Percentiles rank a stretch among this genome's conserved stretches.
Conservation (phyloP, 1,284 basidiomycete species). For the Austroboletus novae-zelandiae region DNA sequence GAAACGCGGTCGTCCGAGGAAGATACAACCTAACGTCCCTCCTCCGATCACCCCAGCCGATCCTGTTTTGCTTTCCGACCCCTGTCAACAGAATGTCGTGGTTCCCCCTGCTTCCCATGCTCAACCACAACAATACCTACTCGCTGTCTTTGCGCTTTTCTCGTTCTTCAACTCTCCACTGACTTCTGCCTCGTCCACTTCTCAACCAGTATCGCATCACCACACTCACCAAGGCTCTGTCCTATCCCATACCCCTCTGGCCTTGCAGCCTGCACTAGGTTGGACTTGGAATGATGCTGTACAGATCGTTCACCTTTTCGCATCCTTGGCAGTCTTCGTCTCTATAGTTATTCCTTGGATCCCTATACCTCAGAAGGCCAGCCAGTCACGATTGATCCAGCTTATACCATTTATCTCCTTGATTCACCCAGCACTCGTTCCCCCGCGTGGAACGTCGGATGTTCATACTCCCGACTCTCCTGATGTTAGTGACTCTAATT, state of each 20-base stretch:
- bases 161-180: constrained; percentile 75
- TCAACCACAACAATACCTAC: constrained; percentile 59
- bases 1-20: constrained; percentile 74
- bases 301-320: constrained; percentile 59
- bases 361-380: constrained; percentile 29
- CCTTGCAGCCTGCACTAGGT: constrained; percentile 10
- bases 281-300: constrained; percentile 51
- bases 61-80: constrained; percentile 12
- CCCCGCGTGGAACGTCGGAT: constrained; percentile 9
- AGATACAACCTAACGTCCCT: constrained; percentile 38
- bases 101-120: constrained; percentile 15
- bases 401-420: constrained; percentile 25
- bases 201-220: constrained; percentile 30
- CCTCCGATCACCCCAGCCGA: constrained; percentile 19
- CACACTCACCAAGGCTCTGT: constrained; percentile 41
- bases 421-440: constrained; percentile 4
- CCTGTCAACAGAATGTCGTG: constrained; percentile 12
- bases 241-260: constrained; percentile 28
- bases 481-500: constrained; percentile 21
- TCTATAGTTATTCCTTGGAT: constrained; percentile 55
- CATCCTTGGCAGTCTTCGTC: constrained; percentile 58
- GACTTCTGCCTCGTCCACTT: constrained; percentile 34
- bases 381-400: constrained; percentile 18
- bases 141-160: constrained; percentile 74
- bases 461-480: constrained; percentile 24